Evolutionary conservation across 106 monocot species (phyloP).

Genomic region (Apostasia ramifera): DNA sequence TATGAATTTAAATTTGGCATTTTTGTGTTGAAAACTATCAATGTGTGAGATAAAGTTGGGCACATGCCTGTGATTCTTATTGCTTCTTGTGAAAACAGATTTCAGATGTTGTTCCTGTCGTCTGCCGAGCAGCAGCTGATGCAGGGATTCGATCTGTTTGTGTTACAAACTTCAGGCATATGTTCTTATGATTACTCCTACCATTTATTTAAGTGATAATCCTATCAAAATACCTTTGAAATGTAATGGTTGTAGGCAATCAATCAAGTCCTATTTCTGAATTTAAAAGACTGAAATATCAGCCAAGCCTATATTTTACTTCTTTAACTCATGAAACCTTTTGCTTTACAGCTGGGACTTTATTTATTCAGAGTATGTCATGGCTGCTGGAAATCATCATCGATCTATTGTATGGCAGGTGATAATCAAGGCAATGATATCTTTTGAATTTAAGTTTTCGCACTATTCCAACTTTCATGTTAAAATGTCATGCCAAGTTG

Average conservation of each 20-base stretch:
- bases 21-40: no score
- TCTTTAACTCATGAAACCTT: background rate
- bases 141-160: slow-evolving; percentile 80
- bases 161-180: slow-evolving; percentile 83
- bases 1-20: no score
- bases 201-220: background rate
- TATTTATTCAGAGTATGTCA: slow-evolving; percentile 87
- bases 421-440: background rate
- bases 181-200: background rate
- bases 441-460: background rate
- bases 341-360: slow-evolving; percentile 77
- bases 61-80: no score
- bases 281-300: no score
- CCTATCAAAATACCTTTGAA: no score
- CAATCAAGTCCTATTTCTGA: no score
- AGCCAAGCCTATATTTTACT: background rate
- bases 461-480: background rate
- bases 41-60: no score
- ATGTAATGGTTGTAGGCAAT: no score
- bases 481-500: background rate
- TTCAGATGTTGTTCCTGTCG: slow-evolving; percentile 91
- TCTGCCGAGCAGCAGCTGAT: slow-evolving; percentile 77
- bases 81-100: slow-evolving; percentile 29
- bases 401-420: slow-evolving; percentile 92
- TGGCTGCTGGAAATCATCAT: slow-evolving; percentile 70